Evolutionary conservation across 2,329 filamentous ascomycete species (phyloP), one percentile per base, ranked within the genome.

Genomic region (Stromatinia cepivora): DNA sequence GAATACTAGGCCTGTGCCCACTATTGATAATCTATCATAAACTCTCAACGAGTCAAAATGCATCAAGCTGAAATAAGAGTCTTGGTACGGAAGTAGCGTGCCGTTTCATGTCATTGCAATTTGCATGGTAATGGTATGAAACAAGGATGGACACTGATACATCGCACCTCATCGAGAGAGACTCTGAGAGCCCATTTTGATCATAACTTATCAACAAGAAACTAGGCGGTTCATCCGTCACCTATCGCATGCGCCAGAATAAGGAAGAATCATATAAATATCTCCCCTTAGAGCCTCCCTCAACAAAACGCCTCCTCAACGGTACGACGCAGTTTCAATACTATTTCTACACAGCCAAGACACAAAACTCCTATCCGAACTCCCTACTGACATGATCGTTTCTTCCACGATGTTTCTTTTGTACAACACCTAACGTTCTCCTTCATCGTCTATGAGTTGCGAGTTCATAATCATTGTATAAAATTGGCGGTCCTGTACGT

Each of bases 161-260:
- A 42, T 42, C 11, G 13, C 39, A 42, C 11, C 13, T 42, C 39
- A 42, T 42, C 13, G 15, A 42, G 8, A n/a, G 7, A 48, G 20
- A 48, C 17, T 48, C 39, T 42, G 15, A 42, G 39, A 42, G 39
- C 39, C 39, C 39, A 42, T 15, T 25, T 25, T 22, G 36, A 58
- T 59, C 56, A n/a, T 20, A 59, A 45, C 45, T 45, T 59, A 42
- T 42, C 39, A 17, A 42, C 15, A 42, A 54, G 7, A 17, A 31
- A 31, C 15, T 61, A 10, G 25, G 13, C 10, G 20, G 6, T 48
- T 48, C 31, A 48, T n/a, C 42, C 25, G 15, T 9, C n/a, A 34
- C 58, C 58, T 62, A 62, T 62, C 58, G 36, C 22, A 48, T 17
- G 42, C 28, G 45, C 42, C 58, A 62, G 48, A 45, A 48, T 34